Evolutionary conservation across 1,284 basidiomycete genomes (phyloP).

Genomic region (Papiliotrema terrestris): DNA sequence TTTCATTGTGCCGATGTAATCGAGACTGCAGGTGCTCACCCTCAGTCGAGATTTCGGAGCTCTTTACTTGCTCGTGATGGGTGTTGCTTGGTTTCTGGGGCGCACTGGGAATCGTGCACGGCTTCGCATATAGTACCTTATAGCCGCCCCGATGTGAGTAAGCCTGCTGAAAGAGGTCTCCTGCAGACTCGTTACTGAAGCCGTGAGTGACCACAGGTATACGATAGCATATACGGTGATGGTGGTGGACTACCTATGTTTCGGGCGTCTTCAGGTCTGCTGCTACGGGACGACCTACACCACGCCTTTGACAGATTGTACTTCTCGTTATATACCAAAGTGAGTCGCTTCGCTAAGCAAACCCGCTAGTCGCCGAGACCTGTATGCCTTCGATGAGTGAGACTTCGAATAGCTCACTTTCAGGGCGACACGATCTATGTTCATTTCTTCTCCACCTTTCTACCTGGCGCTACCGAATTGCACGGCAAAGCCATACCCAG

Average conservation of each 20-base stretch:
- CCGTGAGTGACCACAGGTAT: not conserved
- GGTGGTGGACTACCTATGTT: not conserved
- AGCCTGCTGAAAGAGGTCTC: not conserved
- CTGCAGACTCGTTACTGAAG: not conserved
- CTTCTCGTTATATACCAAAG: not conserved
- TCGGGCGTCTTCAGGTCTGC: not conserved
- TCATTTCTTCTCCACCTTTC: not conserved
- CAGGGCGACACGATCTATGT: not conserved
- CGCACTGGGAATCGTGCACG: too few relatives aligned
- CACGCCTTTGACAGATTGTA: not conserved
- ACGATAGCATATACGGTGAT: not conserved
- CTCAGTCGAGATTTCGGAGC: too few relatives aligned
- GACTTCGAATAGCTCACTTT: not conserved
- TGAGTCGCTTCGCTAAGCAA: not conserved
- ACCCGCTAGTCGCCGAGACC: too few relatives aligned
- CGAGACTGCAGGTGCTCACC: too few relatives aligned
- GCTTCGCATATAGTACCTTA: too few relatives aligned
- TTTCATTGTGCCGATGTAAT: too few relatives aligned
- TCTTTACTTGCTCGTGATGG: too few relatives aligned
- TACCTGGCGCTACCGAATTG: not conserved
- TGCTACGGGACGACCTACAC: not conserved
- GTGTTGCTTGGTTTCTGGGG: too few relatives aligned
- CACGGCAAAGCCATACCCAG: not conserved
- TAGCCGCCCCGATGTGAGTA: not conserved
- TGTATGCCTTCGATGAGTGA: not conserved